Evolutionary conservation across 31 red algal genomes (phyloP).

Genomic region (Odonthalia washingtoniensis): DNA sequence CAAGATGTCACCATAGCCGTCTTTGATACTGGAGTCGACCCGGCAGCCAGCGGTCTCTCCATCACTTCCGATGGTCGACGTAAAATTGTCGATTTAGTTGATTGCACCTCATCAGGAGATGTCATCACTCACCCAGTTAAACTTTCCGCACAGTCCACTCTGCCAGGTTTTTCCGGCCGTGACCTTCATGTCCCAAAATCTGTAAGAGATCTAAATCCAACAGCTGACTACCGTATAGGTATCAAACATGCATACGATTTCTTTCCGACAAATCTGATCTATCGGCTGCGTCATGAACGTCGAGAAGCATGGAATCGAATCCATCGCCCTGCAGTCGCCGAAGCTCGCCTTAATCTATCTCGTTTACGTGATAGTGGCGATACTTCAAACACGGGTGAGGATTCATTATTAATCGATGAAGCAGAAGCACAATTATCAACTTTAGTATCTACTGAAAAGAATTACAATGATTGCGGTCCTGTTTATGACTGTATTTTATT

Average conservation of each 20-base stretch:
- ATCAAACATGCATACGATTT: constrained; percentile 63
- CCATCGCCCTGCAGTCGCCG: constrained; percentile 3
- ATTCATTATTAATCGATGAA: constrained; percentile 42
- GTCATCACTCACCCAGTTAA: constrained; percentile 53
- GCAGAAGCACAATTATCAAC: constrained; percentile 39
- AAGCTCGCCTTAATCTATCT: neutral
- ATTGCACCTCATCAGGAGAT: constrained; percentile 78
- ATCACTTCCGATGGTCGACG: constrained; percentile 49
- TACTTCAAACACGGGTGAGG: constrained; percentile 12
- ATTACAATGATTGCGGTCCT: constrained; percentile 55
- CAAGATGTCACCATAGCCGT: constrained; percentile 67
- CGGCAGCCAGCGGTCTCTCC: constrained; percentile 62
- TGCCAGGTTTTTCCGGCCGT: constrained; percentile 63
- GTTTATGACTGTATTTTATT: constrained; percentile 72
- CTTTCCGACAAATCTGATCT: constrained; percentile 55
- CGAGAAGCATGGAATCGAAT: constrained; percentile 51
- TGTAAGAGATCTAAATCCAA: constrained; percentile 40
- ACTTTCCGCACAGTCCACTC: neutral
- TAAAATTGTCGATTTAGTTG: constrained; percentile 77
- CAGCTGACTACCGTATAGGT: constrained; percentile 50
- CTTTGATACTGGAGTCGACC: constrained; percentile 83
- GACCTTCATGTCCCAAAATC: constrained; percentile 40
- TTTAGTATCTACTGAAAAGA: constrained; percentile 49
- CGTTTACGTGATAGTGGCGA: neutral
- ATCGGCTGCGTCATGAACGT: constrained; percentile 53